Evolutionary conservation across 306 rosid genomes (phyloP), one percentile per base, ranked within the genome.

Genomic region (Malus sylvestris): DNA sequence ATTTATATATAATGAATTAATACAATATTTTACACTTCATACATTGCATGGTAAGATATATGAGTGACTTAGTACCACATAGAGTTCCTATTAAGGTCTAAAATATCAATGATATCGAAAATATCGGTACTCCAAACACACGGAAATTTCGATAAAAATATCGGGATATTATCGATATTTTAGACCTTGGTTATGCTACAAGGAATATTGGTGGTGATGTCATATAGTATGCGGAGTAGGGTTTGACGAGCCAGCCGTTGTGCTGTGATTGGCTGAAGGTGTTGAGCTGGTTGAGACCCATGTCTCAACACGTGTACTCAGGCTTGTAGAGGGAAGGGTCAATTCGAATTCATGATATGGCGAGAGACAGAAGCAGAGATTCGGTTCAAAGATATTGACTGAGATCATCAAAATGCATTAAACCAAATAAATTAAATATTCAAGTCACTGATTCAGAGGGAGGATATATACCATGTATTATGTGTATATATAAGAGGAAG

Each of bases 251-350:
- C 59, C 85, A 84, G 76, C 52, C 77, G 89, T 42, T 61, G 3
- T 72, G 27, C 22, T 68, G 67, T 79, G 19, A 81, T 69, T 87
- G 85, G 83, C 9, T 23, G 19, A 46, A 70, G 44, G 18, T 32
- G n/a, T 25, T 76, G 76, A 76, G 84, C 76, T 82, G 79, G 74
- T 73, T 70, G 60, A 25, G 67, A 81, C 81, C 73, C 44, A 40
- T 46, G 49, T 40, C 67, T 27, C 53, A 42, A 80, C 84, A 60
- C 76, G 33, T 53, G 75, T 61, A 73, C 59, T 44, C 35, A 27
- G 29, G 46, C 76, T 72, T 52, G 46, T 35, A 63, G 72, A 32
- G 8, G 38, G 52, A 55, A 70, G 58, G 44, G 67, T 57, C 74
- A 25, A 58, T 49, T 66, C 79, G 79, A 81, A 58, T 49, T 55